Evolutionary conservation across 352 stramenopile species (phyloP), one percentile per base, ranked within the genome.

Genomic region (Phytopythium cucurbitacearum): DNA sequence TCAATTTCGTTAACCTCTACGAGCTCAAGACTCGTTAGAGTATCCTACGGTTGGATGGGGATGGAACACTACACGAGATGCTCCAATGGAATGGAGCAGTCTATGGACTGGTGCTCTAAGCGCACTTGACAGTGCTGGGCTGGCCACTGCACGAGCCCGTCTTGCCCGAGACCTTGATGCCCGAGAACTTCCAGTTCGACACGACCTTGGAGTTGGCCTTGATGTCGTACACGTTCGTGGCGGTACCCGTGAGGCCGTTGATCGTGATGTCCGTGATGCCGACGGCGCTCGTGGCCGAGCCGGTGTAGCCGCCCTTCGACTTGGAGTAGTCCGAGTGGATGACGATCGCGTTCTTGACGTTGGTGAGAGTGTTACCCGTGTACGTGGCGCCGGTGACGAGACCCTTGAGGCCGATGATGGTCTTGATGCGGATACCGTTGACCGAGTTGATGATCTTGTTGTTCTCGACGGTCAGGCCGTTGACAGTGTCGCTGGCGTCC

Each of bases 261-360:
- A 69, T 36, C 0, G 35, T 51, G 9, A 62, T 48, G 16, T 32
- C 42, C 5, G 38, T 45, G 50, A 67, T 62, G 9, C 42, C 1
- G 40, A 56, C 55, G 15, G 41, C 21, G 16, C 56, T 60, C 13
- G 55, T 67, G 37, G 55, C 0, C 3, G 50, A 51, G n/a, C 56
- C 50, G 2, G 63, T 71, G 59, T 71, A 67, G 41, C 59, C 59
- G n/a, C 59, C 59, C 50, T 71, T 51, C 15, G 43, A 53, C 54
- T 69, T 65, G 61, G 48, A 66, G 55, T 69, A 70, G 53, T 67
- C 60, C 7, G 56, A 59, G 57, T 69, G 59, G 41, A 69, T 59
- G 13, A 69, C 65, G 43, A 67, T 67, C 0, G 59, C 65, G 38
- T 69, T 62, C 51, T 39, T 51, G 41, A 55, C 35, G 35, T 51